These are phyloP conservation scores for Tilletia setariae DNA, from an alignment of 1,284 basidiomycete species.

Conservation along the genomic window DNA sequence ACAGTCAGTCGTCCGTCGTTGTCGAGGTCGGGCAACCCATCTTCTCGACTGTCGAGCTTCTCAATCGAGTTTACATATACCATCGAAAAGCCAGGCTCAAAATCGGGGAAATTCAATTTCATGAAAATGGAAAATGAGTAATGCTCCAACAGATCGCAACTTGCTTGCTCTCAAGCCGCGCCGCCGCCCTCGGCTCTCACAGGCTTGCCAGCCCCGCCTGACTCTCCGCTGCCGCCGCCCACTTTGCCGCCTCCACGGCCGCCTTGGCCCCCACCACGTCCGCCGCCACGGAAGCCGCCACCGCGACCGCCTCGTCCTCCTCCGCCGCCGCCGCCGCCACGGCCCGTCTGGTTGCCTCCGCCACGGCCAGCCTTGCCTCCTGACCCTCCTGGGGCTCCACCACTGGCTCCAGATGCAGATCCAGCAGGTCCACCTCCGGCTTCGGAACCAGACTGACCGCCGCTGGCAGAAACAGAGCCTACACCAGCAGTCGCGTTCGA, in stretches of 20 bases:
- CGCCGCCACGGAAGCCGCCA: conserved; percentile 1
- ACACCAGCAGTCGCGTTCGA: neutral
- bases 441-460: conserved; percentile 4
- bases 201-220: neutral
- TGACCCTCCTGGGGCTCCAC: neutral
- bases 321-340: neutral
- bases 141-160: too few species aligned
- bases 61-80: too few species aligned
- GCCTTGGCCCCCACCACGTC: conserved; percentile 9
- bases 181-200: neutral
- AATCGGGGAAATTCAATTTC: too few species aligned
- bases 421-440: neutral
- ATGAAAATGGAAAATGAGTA: too few species aligned
- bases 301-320: conserved; percentile 9
- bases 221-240: conserved; percentile 11
- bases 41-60: too few species aligned
- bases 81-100: neutral
- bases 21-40: too few species aligned
- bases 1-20: too few species aligned
- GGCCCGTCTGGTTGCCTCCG: neutral
- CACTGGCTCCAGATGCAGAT: neutral
- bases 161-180: neutral
- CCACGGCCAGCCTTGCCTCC: neutral
- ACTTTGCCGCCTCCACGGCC: conserved; percentile 1
- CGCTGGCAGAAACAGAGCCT: neutral